These are phyloP conservation scores for Arthrocladium fulminans DNA, from an alignment of 2,329 filamentous ascomycete species.

Conservation along the genomic window DNA sequence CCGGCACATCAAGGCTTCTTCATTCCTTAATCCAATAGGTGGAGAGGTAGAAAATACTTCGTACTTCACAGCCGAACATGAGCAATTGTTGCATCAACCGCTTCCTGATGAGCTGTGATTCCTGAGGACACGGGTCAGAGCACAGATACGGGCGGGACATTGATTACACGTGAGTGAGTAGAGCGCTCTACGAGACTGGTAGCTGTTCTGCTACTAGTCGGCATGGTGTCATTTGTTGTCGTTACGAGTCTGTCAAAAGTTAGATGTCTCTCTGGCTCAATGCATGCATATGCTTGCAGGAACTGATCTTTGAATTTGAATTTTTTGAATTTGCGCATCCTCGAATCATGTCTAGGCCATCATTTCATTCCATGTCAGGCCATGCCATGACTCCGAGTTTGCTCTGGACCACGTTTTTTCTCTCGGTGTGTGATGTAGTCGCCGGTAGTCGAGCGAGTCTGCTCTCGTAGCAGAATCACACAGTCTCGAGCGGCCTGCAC, in stretches of 20 bases:
- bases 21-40: conserved; percentile 32
- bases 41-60: conserved; percentile 35
- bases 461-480: too few species aligned
- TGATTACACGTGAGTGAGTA: too few species aligned
- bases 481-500: too few species aligned
- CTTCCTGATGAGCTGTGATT: conserved; percentile 57
- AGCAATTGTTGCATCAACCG: conserved; percentile 26
- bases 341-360: background rate
- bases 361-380: background rate
- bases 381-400: background rate
- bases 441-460: too few species aligned
- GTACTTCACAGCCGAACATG: conserved; percentile 31
- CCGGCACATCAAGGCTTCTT: conserved; percentile 40
- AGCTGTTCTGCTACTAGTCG: too few species aligned
- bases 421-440: too few species aligned
- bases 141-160: conserved; percentile 63
- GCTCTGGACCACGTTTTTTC: background rate
- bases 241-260: too few species aligned
- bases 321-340: background rate
- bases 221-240: too few species aligned
- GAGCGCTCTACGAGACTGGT: too few species aligned
- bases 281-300: too few species aligned
- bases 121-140: conserved; percentile 50
- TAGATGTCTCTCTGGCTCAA: too few species aligned
- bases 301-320: background rate